phyloP scores from a whole-genome alignment of 1,284 basidiomycete genomes.

The Irpex sp. region DNA sequence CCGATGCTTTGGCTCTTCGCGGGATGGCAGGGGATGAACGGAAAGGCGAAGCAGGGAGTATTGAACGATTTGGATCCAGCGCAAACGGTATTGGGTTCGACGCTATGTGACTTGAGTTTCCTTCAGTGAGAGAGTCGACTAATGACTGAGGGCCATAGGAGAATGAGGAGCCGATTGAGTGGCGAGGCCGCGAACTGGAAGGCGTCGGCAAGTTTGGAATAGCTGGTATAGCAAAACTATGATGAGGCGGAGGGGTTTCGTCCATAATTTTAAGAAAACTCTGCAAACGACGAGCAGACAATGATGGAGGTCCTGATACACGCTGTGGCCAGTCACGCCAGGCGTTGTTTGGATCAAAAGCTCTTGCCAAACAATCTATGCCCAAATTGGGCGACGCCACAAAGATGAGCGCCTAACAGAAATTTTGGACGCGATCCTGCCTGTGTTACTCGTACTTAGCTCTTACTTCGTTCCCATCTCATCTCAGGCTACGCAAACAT shows the following conservation, averaged over 20 bases:
- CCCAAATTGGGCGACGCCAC: slow-evolving; percentile 5
- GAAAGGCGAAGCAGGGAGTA: slow-evolving; percentile 62
- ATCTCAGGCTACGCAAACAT: neutral
- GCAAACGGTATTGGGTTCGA: slow-evolving; percentile 49
- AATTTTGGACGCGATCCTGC: slow-evolving; percentile 7
- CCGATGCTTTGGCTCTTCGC: slow-evolving; percentile 39
- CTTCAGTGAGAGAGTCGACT: slow-evolving; percentile 59
- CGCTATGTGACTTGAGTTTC: slow-evolving; percentile 45
- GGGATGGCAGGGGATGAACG: slow-evolving; percentile 52
- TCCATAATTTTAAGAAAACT: slow-evolving; percentile 16
- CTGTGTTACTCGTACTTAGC: neutral
- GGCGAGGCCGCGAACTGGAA: slow-evolving; percentile 46
- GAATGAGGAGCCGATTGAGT: slow-evolving; percentile 74
- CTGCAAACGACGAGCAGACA: neutral
- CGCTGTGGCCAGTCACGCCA: neutral
- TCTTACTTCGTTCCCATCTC: neutral
- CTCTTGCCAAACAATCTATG: slow-evolving; percentile 15
- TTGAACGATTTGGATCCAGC: slow-evolving; percentile 72
- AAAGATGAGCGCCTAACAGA: neutral
- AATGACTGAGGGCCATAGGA: slow-evolving; percentile 74
- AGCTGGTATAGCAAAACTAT: slow-evolving; percentile 32
- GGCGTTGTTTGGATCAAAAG: slow-evolving; percentile 17
- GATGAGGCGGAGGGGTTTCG: slow-evolving; percentile 26
- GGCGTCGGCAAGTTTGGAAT: slow-evolving; percentile 30
- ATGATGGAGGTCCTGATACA: neutral